These are phyloP conservation scores for Colletotrichum trifolii DNA, from an alignment of 2,329 filamentous ascomycete genomes.

Conservation along the genomic window DNA sequence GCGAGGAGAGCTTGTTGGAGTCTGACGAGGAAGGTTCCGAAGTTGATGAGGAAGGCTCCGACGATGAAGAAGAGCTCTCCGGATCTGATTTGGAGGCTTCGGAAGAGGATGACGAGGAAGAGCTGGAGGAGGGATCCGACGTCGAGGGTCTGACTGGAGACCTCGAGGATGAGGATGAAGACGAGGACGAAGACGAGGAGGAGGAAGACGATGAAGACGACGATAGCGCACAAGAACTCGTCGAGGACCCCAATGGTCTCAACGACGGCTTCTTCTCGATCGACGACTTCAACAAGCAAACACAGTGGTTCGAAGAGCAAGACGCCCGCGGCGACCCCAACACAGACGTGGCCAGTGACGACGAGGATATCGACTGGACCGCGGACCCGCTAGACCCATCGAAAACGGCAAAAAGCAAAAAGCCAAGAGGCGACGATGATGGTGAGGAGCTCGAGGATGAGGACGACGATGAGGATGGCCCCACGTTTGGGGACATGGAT, in stretches of 20 bases:
- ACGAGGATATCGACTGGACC: slow-evolving; percentile 85
- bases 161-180: slow-evolving; percentile 44
- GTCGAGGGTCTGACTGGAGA: slow-evolving; percentile 41
- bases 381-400: slow-evolving; percentile 73
- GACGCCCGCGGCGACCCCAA: slow-evolving; percentile 82
- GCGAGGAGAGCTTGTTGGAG: slow-evolving; percentile 46
- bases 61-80: slow-evolving; percentile 44
- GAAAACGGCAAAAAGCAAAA: slow-evolving; percentile 43
- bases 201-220: slow-evolving; percentile 59
- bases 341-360: slow-evolving; percentile 80
- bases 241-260: slow-evolving; percentile 82
- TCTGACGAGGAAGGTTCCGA: slow-evolving; percentile 51
- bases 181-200: slow-evolving; percentile 48
- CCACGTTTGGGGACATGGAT: slow-evolving; percentile 85
- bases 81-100: slow-evolving; percentile 46
- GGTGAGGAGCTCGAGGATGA: slow-evolving; percentile 45
- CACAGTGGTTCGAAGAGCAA: slow-evolving; percentile 88
- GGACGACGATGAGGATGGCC: slow-evolving; percentile 73
- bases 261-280: slow-evolving; percentile 99
- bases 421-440: slow-evolving; percentile 41
- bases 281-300: slow-evolving; percentile 95
- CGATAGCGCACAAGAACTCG: slow-evolving; percentile 61
- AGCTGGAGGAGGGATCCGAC: slow-evolving; percentile 44
- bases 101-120: slow-evolving; percentile 43
- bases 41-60: slow-evolving; percentile 42